Evolutionary conservation across 768 basidiomycete genomes (phyloP), one percentile per base, ranked within the genome.

Genomic region (Tubosaeta sp.): DNA sequence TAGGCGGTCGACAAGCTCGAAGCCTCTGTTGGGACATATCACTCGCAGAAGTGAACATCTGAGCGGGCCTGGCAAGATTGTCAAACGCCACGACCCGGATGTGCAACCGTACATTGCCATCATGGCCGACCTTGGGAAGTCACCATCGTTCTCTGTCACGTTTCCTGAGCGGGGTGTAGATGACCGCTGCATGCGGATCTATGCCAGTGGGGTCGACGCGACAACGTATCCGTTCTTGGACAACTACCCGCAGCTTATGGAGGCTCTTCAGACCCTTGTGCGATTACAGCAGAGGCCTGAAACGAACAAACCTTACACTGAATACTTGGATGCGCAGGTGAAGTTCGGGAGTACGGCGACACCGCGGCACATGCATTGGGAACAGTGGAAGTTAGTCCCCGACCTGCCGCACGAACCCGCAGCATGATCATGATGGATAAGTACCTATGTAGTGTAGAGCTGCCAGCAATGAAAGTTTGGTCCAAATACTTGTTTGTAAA

Each of bases 51-150:
- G 33, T 5, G 1, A 19, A 9, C 11, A 16, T n/a, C 7, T 51
- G 1, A 9, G 32, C 2, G 27, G 39, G 9, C 7, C 16, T 1
- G 29, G 13, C 29, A 17, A 43, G n/a, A 8, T 1, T 5, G 0
- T 6, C n/a, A 17, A 38, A 17, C 12, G 11, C 11, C 37, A 38
- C 2, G 48, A 34, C 22, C 3, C 33, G 0, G 12, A 14, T 4
- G 27, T 37, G 6, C 35, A 31, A 2, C 54, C 50, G 1, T 50
- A 55, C 17, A 59, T 62, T 6, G 48, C 45, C 10, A 50, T 56
- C 33, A 8, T 62, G 47, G 57, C 50, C 6, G 56, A 59, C 22
- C 48, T 58, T 7, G 49, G 51, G 0, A 44, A 29, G n/a, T 34
- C 33, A 13, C 10, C 37, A 0, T 27, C 19, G 7, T 48, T 59